A percentile compares a stretch with the other conserved stretches of the same genome.
Evolutionary conservation across 306 rosid species (phyloP).

Genomic region (Lotus japonicus): DNA sequence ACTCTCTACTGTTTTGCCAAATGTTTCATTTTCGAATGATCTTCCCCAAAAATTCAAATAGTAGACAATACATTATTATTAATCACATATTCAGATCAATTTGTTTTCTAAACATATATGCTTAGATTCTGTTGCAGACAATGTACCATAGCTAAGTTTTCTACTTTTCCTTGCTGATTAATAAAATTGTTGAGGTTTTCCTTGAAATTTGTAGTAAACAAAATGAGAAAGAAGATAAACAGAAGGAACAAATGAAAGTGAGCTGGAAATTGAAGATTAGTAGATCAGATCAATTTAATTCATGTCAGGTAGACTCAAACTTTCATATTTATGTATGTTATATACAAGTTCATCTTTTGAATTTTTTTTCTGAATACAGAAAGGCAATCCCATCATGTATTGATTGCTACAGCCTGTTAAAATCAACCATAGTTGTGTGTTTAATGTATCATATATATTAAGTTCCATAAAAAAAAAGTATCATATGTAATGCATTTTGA

Average conservation of each 20-base stretch:
- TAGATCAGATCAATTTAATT: neutral
- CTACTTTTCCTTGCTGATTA: neutral
- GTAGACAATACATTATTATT: no score
- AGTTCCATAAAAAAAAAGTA: no score
- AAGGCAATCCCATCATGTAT: neutral
- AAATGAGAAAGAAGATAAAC: neutral
- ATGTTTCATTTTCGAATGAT: neutral
- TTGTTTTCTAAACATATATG: no score
- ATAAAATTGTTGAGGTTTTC: neutral
- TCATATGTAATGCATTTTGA: neutral
- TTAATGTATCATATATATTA: no score
- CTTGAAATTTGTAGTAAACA: neutral
- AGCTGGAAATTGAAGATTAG: neutral
- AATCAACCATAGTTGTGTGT: neutral
- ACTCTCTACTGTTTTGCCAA: neutral
- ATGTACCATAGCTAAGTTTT: neutral
- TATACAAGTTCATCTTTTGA: neutral
- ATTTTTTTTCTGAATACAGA: neutral
- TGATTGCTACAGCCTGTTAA: neutral
- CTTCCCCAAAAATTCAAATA: neutral
- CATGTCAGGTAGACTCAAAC: neutral
- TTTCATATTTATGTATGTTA: neutral
- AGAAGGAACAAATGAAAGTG: neutral
- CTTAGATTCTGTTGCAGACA: neutral
- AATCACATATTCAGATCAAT: no score